Percentiles rank a stretch among this genome's conserved stretches.
Evolutionary conservation across 2,329 filamentous ascomycete species (phyloP).

Genomic region (Penicillium frequentans): DNA sequence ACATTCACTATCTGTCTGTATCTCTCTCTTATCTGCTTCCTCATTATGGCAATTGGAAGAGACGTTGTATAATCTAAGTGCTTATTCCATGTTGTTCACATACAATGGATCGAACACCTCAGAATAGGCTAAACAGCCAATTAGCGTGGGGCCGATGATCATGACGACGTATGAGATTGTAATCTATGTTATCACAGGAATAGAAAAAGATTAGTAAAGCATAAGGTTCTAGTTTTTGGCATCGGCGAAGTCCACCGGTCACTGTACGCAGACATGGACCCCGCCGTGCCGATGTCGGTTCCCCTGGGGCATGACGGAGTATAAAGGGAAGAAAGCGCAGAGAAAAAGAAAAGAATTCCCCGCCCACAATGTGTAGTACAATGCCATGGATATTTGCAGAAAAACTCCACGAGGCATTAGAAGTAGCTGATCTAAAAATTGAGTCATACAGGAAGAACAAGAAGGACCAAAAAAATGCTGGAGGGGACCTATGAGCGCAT

Average conservation of each 20-base stretch:
- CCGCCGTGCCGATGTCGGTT: constrained; percentile 14
- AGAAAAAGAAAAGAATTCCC: not conserved
- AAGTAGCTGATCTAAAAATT: not conserved
- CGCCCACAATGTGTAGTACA: not conserved
- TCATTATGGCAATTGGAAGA: not conserved
- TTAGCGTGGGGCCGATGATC: not conserved
- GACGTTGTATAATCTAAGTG: not conserved
- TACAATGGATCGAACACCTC: not conserved
- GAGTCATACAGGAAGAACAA: not conserved
- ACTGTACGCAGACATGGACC: constrained; percentile 1
- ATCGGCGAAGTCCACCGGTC: constrained; percentile 5
- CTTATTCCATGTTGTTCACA: not conserved
- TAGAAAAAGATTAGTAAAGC: not conserved
- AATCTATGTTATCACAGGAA: not conserved
- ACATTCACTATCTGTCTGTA: not conserved
- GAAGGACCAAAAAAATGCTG: not conserved
- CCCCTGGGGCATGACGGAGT: not conserved
- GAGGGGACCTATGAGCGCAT: not conserved
- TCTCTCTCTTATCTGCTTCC: not conserved
- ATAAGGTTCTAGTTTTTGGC: not conserved
- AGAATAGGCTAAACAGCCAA: not conserved
- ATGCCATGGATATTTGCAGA: not conserved
- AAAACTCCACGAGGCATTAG: not conserved
- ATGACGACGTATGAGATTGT: not conserved
- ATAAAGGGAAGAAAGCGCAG: not conserved